Base-by-base conservation (phyloP, 805 yeast genomes). In the Candida ascalaphidarum region DNA sequence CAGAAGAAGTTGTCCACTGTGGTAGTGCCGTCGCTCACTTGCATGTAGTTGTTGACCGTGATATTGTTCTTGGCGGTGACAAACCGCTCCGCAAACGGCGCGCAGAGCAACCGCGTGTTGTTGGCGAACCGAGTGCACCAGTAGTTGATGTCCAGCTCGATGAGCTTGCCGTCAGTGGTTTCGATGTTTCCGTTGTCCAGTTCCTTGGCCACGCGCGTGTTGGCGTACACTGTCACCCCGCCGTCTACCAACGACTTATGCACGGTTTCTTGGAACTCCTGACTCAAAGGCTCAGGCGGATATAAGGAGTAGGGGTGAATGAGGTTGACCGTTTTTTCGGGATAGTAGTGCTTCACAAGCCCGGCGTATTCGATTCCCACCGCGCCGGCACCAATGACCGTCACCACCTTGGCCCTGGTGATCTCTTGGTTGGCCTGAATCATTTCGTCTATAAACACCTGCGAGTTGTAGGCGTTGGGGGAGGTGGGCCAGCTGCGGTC, bases 331-430 rank as follows among this genome's bases (percentile, higher is more conserved):
- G 40, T 43, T 34, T 64, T 61, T 4, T 52, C 52, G 2, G 60
- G 57, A 35, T 48, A 65, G 12, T 43, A 39, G 25, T 44, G 52
- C 26, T 55, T 65, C 26, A 71, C 46, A 31, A 71, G 75, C 17
- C 64, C 71, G 1, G 72, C 68, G 15, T 64, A 48, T 41, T 71
- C 76, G 24, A 68, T 59, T 2, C 75, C 76, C 14, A 68, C 46
- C 1, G 74, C 69, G 13, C 77, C 77, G 11, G 66, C 74, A 7
- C 77, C 77, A 17, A 41, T 59, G 4, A 68, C 58, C n/a, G 71
- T 54, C 4, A 54, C 46, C 6, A 42, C 50, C 7, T 61, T 44
- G 11, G 65, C 55, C 3, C 32, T 24, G 11, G 43, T 45, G 26
- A 71, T 55, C n/a, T 46, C 43, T 1, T 40, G 37, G 16, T 40